These are phyloP conservation scores for Arachis stenosperma DNA, from an alignment of 306 rosid species.

Conservation along the genomic window DNA sequence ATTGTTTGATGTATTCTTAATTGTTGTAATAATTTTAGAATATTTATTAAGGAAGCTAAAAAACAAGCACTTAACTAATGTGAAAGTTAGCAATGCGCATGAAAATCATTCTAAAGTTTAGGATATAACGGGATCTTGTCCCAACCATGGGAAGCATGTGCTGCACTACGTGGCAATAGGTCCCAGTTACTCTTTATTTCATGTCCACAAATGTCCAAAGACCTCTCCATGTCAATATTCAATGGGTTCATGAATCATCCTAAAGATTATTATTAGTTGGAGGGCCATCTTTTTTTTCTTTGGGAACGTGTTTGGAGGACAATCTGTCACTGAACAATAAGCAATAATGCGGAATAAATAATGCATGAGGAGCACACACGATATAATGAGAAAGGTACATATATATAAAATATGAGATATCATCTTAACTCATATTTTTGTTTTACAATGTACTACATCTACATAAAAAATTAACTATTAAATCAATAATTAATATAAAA, in stretches of 20 bases:
- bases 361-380: neutral
- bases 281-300: neutral
- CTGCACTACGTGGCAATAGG: constrained; percentile 1
- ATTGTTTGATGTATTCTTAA: too few relatives aligned
- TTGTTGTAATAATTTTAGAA: too few relatives aligned
- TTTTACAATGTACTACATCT: too few relatives aligned
- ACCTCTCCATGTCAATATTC: neutral
- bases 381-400: neutral
- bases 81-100: constrained; percentile 1
- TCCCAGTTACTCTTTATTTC: neutral
- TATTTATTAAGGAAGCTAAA: too few relatives aligned
- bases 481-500: too few relatives aligned
- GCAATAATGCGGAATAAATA: constrained; percentile 13
- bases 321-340: neutral
- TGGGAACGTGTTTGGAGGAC: neutral
- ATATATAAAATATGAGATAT: too few relatives aligned
- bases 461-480: too few relatives aligned
- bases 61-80: neutral
- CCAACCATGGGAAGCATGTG: constrained; percentile 3
- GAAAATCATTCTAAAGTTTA: constrained; percentile 21
- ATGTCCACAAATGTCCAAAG: constrained; percentile 25
- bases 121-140: constrained; percentile 28
- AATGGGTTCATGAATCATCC: neutral
- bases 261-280: neutral
- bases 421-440: too few relatives aligned